phyloP scores from a whole-genome alignment of 2,329 filamentous ascomycete species.

The Colletotrichum zoysiae region DNA sequence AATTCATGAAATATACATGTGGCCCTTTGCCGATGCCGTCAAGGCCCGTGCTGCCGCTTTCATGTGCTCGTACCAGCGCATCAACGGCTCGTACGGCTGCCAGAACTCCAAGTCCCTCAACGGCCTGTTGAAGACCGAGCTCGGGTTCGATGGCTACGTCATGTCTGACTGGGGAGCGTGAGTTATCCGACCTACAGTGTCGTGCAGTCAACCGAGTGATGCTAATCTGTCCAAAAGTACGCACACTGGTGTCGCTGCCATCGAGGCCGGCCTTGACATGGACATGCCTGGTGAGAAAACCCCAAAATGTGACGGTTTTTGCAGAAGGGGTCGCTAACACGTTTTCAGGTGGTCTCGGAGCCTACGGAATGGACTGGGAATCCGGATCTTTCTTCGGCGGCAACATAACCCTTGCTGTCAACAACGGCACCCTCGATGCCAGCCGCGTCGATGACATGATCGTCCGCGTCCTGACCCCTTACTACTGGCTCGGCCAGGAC shows the following conservation, averaged over 20 bases:
- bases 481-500: conserved; percentile 64
- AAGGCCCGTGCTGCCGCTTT: conserved; percentile 51
- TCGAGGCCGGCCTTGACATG: conserved; percentile 63
- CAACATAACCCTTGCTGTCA: conserved; percentile 60
- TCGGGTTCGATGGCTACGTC: conserved; percentile 62
- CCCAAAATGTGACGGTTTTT: too few species aligned
- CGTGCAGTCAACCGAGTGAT: too few species aligned
- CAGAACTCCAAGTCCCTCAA: conserved; percentile 63
- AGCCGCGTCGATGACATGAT: conserved; percentile 61
- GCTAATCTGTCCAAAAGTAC: neutral
- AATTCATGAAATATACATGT: conserved; percentile 64
- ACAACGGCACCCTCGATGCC: conserved; percentile 59
- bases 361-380: conserved; percentile 48
- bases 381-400: conserved; percentile 59
- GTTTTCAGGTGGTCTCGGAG: conserved; percentile 48
- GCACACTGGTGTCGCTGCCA: conserved; percentile 54
- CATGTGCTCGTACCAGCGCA: conserved; percentile 60
- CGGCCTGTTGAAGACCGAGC: conserved; percentile 62
- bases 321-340: neutral
- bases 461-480: conserved; percentile 66
- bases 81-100: conserved; percentile 64
- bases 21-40: conserved; percentile 52
- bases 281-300: conserved; percentile 59
- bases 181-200: neutral
- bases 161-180: conserved; percentile 60